Percentiles rank a stretch among this genome's conserved stretches.
These are phyloP conservation scores for Trichoderma guizhouense DNA, from an alignment of 2,329 filamentous ascomycete species.

Conservation along the genomic window DNA sequence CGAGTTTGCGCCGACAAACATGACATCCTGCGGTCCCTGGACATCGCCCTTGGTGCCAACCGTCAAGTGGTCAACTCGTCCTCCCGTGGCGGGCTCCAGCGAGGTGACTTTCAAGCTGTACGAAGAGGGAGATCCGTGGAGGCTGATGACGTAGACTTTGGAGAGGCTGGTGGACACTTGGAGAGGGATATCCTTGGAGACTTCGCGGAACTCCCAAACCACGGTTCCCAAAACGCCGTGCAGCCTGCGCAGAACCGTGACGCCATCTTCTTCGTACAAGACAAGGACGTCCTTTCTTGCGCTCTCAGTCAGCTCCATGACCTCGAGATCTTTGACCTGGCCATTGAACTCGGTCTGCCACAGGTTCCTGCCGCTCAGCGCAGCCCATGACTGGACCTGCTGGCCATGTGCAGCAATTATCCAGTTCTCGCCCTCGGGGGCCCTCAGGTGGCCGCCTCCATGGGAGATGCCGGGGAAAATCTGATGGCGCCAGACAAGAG, in stretches of 20 bases:
- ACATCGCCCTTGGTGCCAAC: conserved; percentile 75
- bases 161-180: conserved; percentile 69
- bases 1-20: conserved; percentile 73
- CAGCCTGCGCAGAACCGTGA: conserved; percentile 64
- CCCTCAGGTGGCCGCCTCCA: conserved; percentile 56
- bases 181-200: conserved; percentile 66
- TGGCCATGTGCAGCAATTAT: conserved; percentile 70
- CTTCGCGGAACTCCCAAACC: conserved; percentile 74
- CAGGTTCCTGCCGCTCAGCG: conserved; percentile 70
- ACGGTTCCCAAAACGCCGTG: conserved; percentile 68
- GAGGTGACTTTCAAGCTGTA: conserved; percentile 74
- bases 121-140: conserved; percentile 66
- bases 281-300: conserved; percentile 68
- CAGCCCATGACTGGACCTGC: conserved; percentile 77
- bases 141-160: conserved; percentile 71
- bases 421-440: conserved; percentile 75
- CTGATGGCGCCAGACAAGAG: conserved; percentile 81
- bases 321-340: conserved; percentile 66
- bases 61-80: conserved; percentile 66
- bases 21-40: conserved; percentile 58
- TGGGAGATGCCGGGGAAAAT: conserved; percentile 52
- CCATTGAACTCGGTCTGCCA: conserved; percentile 68
- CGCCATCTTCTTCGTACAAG: conserved; percentile 58
- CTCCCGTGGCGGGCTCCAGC: conserved; percentile 70
- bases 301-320: conserved; percentile 66